Evolutionary conservation across 768 basidiomycete species (phyloP).

Genomic region (Lentinus tigrinus): DNA sequence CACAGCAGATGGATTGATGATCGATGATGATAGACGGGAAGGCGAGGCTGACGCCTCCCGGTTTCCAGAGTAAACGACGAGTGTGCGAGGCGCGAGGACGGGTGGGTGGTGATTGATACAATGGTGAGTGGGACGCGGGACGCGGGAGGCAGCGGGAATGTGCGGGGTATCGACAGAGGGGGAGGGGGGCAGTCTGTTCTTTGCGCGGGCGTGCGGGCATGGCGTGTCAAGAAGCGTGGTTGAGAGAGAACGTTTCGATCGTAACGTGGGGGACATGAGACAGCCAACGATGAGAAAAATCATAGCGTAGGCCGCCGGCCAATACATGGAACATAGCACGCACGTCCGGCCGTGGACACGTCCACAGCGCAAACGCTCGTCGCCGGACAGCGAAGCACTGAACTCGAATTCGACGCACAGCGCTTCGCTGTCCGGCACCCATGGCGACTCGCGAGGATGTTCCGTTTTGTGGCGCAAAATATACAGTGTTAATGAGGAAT

Average conservation of each 20-base stretch:
- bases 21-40: no score
- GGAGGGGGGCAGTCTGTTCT: background rate
- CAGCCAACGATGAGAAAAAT: background rate
- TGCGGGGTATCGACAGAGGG: background rate
- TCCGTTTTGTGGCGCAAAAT: background rate
- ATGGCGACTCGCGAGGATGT: background rate
- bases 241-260: background rate
- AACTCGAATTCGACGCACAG: background rate
- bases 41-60: no score
- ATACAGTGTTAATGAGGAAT: constrained; percentile 20
- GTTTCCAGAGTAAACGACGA: no score
- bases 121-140: background rate
- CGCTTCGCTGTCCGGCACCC: background rate
- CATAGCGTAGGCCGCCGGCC: background rate
- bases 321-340: background rate
- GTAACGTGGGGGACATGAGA: background rate
- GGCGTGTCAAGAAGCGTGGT: background rate
- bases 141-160: background rate
- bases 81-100: no score
- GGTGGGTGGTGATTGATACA: background rate
- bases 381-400: no score
- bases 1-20: no score
- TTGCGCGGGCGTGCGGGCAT: background rate
- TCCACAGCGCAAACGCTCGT: background rate
- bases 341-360: background rate